Percentiles rank a stretch among this genome's conserved stretches.
phyloP scores from a whole-genome alignment of 805 yeast species.

The Candida stauntonica region DNA sequence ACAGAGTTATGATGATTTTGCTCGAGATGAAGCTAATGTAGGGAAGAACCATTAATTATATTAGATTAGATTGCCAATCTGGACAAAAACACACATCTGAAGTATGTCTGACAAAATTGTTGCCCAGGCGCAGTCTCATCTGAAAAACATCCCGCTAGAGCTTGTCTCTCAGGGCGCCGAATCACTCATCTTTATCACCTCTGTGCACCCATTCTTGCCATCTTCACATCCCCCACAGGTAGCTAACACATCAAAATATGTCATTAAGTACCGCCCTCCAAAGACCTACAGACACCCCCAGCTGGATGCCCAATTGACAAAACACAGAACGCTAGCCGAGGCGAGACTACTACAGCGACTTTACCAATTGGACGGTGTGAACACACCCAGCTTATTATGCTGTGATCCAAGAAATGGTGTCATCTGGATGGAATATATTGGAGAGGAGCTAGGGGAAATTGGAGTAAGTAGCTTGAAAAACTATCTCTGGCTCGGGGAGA shows the following conservation, averaged over 20 bases:
- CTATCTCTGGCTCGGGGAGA: constrained; percentile 66
- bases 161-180: constrained; percentile 88
- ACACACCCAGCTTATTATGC: constrained; percentile 69
- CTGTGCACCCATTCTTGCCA: constrained; percentile 63
- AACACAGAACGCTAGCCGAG: constrained; percentile 79
- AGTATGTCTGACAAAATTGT: constrained; percentile 54
- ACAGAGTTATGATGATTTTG: too few species aligned
- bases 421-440: constrained; percentile 84
- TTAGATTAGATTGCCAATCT: too few species aligned
- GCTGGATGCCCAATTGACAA: constrained; percentile 72
- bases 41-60: too few species aligned
- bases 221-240: constrained; percentile 27
- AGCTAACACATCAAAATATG: constrained; percentile 35
- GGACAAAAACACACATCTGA: neutral
- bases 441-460: constrained; percentile 43
- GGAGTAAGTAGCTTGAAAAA: constrained; percentile 67
- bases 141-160: constrained; percentile 47
- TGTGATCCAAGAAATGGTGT: constrained; percentile 76
- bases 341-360: constrained; percentile 69
- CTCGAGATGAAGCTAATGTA: too few species aligned
- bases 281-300: constrained; percentile 87
- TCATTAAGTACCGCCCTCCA: constrained; percentile 82
- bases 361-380: constrained; percentile 41
- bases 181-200: constrained; percentile 67
- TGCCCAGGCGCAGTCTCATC: constrained; percentile 35